Percentiles rank a stretch among this genome's conserved stretches.
phyloP scores from a whole-genome alignment of 345 rosid species.

The Murraya koenigii region DNA sequence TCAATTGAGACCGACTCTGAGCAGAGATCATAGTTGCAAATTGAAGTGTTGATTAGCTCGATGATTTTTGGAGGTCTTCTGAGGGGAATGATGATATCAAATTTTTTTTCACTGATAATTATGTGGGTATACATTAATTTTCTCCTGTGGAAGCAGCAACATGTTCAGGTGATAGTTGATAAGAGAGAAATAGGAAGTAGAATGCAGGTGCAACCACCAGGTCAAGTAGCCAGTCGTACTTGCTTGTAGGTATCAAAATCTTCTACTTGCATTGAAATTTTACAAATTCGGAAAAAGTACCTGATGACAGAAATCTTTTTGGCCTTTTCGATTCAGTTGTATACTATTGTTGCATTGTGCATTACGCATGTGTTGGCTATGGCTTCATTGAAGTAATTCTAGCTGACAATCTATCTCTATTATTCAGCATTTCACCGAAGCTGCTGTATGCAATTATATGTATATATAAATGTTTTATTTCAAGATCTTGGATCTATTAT shows the following conservation, averaged over 20 bases:
- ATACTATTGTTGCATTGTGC: neutral
- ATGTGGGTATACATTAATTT: neutral
- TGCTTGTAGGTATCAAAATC: neutral
- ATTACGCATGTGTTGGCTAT: no score
- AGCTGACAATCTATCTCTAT: no score
- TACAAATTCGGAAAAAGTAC: neutral
- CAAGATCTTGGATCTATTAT: no score
- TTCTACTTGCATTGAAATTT: neutral
- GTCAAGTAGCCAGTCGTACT: neutral
- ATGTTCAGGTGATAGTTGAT: neutral
- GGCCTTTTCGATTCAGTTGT: neutral
- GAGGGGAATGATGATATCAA: neutral
- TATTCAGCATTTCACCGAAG: no score
- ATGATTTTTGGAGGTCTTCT: neutral
- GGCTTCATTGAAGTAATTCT: no score
- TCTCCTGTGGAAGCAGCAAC: neutral
- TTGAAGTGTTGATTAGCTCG: neutral
- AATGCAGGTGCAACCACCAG: neutral
- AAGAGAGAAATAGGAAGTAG: constrained; percentile 2
- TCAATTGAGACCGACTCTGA: constrained; percentile 47
- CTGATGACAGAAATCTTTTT: neutral
- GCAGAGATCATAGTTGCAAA: neutral
- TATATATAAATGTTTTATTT: no score
- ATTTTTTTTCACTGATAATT: neutral
- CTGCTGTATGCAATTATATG: no score